These are phyloP conservation scores for Chlorella ohadii DNA, from an alignment of 139 green algal genomes.

Conservation along the genomic window DNA sequence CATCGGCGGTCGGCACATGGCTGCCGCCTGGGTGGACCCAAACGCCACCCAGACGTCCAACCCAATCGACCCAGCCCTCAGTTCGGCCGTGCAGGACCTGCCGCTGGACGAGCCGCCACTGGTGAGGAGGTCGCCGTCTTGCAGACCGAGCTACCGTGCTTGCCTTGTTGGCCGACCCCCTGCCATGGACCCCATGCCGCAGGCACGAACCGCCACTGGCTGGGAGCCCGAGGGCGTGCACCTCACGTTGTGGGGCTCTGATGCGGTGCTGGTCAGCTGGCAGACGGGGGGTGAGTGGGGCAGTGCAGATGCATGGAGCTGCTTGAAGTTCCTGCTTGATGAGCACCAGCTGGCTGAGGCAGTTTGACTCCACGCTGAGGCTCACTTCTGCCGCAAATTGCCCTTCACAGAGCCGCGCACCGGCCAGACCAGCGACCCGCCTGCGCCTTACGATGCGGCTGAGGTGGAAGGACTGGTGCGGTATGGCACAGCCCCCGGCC, in stretches of 20 bases:
- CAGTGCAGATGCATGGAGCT: not conserved
- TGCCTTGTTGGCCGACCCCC: not conserved
- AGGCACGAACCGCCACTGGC: not conserved
- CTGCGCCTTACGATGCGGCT: not conserved
- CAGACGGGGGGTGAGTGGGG: not conserved
- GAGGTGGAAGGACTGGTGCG: not conserved
- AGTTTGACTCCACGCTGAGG: too few species aligned
- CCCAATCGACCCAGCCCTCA: not conserved
- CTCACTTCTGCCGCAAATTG: not conserved
- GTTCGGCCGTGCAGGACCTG: not conserved
- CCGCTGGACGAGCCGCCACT: not conserved
- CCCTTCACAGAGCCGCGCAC: not conserved
- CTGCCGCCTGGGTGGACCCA: not conserved
- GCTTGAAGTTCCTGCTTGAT: too few species aligned
- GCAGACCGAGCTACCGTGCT: not conserved
- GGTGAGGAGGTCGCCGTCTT: not conserved
- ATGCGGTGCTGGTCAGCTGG: not conserved
- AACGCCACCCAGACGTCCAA: not conserved
- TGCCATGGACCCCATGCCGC: not conserved
- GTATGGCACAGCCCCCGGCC: not conserved
- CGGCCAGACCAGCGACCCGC: not conserved
- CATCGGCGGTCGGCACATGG: too few species aligned
- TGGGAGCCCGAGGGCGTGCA: conserved; percentile 4
- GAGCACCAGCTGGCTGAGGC: not conserved
- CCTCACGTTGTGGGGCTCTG: not conserved